Conservation (phyloP, 257 asterid genomes). For the Craterostigma plantagineum region DNA sequence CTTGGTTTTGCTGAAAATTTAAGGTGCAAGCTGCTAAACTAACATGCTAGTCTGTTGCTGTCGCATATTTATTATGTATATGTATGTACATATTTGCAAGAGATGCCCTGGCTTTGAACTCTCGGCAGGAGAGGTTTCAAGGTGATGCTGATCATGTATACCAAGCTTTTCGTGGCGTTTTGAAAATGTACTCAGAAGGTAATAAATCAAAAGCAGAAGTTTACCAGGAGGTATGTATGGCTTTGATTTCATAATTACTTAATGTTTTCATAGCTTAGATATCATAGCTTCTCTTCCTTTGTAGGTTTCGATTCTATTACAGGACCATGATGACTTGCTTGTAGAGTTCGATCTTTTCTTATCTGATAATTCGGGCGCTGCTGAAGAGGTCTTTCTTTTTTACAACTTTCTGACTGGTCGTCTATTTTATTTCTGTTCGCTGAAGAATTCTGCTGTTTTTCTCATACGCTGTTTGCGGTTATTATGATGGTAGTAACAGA, state of each 20-base stretch:
- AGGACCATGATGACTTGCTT: conserved; percentile 49
- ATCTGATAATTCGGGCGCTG: conserved; percentile 41
- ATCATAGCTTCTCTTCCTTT: conserved; percentile 5
- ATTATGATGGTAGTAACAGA: no score
- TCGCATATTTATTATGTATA: conserved; percentile 10
- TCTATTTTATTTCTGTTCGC: conserved; percentile 5
- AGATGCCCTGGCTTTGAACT: conserved; percentile 15
- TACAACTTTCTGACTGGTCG: no score
- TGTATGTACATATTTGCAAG: no score
- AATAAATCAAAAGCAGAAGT: conserved; percentile 55
- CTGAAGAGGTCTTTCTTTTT: conserved; percentile 14
- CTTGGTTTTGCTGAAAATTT: conserved; percentile 62
- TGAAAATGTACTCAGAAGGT: conserved; percentile 66
- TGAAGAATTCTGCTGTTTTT: no score
- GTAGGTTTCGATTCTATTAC: conserved; percentile 49
- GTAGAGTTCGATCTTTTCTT: conserved; percentile 57
- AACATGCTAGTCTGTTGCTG: conserved; percentile 9
- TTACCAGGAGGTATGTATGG: conserved; percentile 33
- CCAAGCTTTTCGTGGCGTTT: conserved; percentile 76
- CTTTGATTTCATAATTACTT: neutral
- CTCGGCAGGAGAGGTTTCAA: conserved; percentile 67
- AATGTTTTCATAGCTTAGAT: neutral
- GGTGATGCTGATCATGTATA: conserved; percentile 75
- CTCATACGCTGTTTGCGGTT: conserved; percentile 27
- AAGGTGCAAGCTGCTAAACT: conserved; percentile 50